Percentiles rank a stretch among this genome's conserved stretches.
phyloP scores from a whole-genome alignment of 768 basidiomycete species.

The Tylopilus plumbeoviolaceoides region DNA sequence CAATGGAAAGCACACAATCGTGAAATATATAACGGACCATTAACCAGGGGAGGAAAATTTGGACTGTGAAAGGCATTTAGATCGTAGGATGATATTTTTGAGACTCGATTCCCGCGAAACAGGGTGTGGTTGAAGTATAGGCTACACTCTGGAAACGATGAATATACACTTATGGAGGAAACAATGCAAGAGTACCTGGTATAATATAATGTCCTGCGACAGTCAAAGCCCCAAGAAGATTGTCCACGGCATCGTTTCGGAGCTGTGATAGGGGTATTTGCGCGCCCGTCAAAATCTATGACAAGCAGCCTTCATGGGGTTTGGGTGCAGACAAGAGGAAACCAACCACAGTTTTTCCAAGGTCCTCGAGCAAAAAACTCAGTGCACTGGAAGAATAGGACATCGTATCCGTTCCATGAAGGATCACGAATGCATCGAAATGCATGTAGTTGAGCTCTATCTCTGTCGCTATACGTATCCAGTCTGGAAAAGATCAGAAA shows the following conservation, averaged over 20 bases:
- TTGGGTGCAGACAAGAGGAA: not conserved
- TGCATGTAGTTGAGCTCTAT: conserved; percentile 84
- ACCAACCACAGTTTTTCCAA: conserved; percentile 84
- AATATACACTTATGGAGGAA: not conserved
- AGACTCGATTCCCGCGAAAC: conserved; percentile 81
- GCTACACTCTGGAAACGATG: conserved; percentile 58
- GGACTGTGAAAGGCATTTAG: conserved; percentile 82
- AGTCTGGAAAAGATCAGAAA: conserved; percentile 48
- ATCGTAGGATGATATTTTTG: conserved; percentile 78
- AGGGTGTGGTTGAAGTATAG: conserved; percentile 89
- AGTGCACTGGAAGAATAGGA: conserved; percentile 85
- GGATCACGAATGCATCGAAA: conserved; percentile 88
- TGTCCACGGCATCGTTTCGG: conserved; percentile 93
- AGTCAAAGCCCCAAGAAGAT: conserved; percentile 82
- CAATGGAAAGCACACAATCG: not conserved
- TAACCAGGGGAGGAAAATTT: conserved; percentile 77
- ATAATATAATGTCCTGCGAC: conserved; percentile 91
- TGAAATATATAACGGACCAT: conserved; percentile 42
- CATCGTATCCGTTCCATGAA: conserved; percentile 94
- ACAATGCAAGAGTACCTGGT: conserved; percentile 52
- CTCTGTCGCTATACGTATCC: conserved; percentile 87
- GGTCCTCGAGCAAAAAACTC: conserved; percentile 87
- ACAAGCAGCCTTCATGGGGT: not conserved
- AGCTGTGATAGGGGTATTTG: conserved; percentile 90
- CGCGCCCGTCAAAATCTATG: conserved; percentile 83